Conservation (phyloP, 768 basidiomycete genomes). For the Russula emetica region DNA sequence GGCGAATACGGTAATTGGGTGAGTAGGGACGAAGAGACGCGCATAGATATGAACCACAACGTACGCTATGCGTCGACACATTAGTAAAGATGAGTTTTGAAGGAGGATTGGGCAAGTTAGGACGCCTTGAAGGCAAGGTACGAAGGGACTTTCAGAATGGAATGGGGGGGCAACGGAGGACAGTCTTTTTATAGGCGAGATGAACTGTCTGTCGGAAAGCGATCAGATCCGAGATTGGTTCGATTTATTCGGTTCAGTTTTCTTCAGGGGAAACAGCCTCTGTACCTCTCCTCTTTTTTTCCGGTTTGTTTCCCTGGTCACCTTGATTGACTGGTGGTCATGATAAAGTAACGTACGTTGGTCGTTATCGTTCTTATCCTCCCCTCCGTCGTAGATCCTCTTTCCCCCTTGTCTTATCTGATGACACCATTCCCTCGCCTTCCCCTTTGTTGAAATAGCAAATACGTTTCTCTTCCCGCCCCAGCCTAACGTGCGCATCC, state of each 20-base stretch:
- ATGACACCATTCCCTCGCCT: neutral
- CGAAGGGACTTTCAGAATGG: neutral
- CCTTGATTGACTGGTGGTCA: neutral
- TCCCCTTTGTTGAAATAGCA: neutral
- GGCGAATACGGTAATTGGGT: constrained; percentile 3
- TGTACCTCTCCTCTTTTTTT: neutral
- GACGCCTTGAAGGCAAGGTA: constrained; percentile 12
- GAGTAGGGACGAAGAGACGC: constrained; percentile 22
- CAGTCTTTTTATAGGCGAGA: constrained; percentile 18
- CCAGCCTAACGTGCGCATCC: neutral
- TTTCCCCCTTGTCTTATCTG: constrained; percentile 7
- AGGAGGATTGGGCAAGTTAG: neutral
- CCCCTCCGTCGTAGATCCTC: neutral
- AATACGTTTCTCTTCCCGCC: neutral
- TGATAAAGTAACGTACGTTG: neutral
- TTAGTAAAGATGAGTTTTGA: constrained; percentile 30
- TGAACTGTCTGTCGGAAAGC: neutral
- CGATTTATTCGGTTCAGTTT: constrained; percentile 18
- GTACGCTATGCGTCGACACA: constrained; percentile 78
- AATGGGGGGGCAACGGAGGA: constrained; percentile 6
- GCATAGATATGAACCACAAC: constrained; percentile 33
- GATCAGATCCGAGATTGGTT: constrained; percentile 22
- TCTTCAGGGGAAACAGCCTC: neutral
- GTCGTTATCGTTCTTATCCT: neutral
- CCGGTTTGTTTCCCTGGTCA: neutral